These are phyloP conservation scores for Ophiostoma tasmaniense DNA, from an alignment of 2,329 filamentous ascomycete species.

Conservation along the genomic window DNA sequence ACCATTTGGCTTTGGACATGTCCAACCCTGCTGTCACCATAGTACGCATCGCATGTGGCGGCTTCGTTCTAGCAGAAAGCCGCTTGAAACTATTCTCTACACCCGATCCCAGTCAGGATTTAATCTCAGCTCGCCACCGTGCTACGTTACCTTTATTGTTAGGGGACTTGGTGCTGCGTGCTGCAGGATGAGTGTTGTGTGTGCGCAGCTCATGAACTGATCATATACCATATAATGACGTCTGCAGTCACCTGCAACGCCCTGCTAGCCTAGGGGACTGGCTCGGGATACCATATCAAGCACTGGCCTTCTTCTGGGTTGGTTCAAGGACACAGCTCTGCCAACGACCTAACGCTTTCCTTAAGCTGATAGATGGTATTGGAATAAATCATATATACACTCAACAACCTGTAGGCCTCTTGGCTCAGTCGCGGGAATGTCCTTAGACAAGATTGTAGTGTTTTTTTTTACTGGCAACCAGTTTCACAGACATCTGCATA, in stretches of 20 bases:
- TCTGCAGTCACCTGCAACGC: not conserved
- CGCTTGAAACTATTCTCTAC: constrained; percentile 40
- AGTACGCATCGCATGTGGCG: constrained; percentile 45
- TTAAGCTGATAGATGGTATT: not conserved
- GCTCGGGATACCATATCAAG: not conserved
- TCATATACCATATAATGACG: not conserved
- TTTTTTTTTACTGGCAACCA: not conserved
- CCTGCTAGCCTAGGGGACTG: not conserved
- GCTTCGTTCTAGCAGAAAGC: constrained; percentile 46
- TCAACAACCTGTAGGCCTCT: not conserved
- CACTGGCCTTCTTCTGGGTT: not conserved
- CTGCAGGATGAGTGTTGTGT: not conserved
- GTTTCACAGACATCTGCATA: not conserved
- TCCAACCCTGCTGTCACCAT: constrained; percentile 48
- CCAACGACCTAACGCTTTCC: not conserved
- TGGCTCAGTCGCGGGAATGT: not conserved
- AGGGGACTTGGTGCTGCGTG: constrained; percentile 9
- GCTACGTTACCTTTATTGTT: constrained; percentile 11
- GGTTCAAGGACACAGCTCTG: not conserved
- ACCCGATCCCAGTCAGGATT: not conserved
- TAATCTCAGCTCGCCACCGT: not conserved
- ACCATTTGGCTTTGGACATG: constrained; percentile 47
- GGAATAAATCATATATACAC: not conserved
- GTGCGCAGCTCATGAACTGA: not conserved
- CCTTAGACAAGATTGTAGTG: not conserved